Percentiles rank a stretch among this genome's conserved stretches.
phyloP scores from a whole-genome alignment of 148 eudicot species.

The Chenopodium quinoa region DNA sequence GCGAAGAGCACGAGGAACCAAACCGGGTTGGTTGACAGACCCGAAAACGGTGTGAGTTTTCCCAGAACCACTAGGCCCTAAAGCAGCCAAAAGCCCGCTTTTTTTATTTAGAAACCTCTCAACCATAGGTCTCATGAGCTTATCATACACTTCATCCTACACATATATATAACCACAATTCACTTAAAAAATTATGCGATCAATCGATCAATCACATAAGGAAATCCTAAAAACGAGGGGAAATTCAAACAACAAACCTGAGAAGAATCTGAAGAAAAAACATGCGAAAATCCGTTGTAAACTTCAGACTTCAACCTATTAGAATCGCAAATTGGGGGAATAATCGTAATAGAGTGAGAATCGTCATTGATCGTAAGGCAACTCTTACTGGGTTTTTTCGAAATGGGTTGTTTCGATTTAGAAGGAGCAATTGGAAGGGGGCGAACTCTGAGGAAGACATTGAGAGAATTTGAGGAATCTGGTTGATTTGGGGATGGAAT shows the following conservation, averaged over 20 bases:
- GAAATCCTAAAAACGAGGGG: neutral
- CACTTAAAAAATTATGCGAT: neutral
- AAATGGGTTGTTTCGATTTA: conserved; percentile 15
- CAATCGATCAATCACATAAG: neutral
- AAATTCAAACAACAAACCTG: conserved; percentile 47
- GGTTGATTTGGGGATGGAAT: conserved; percentile 18
- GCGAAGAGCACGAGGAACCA: conserved; percentile 75
- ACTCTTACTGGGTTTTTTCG: conserved; percentile 25
- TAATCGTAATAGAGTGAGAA: conserved; percentile 50
- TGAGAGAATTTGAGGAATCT: conserved; percentile 34
- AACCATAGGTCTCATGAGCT: conserved; percentile 64
- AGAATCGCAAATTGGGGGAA: conserved; percentile 33
- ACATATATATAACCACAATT: neutral
- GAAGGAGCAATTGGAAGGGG: conserved; percentile 28
- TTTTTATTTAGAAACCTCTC: conserved; percentile 67
- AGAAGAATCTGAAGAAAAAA: conserved; percentile 51
- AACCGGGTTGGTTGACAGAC: conserved; percentile 70
- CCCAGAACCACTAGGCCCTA: conserved; percentile 97
- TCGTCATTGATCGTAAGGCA: conserved; percentile 57
- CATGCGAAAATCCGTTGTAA: conserved; percentile 65
- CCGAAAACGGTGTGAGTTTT: conserved; percentile 92
- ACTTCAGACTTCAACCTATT: conserved; percentile 56
- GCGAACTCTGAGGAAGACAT: conserved; percentile 63
- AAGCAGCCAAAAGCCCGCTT: conserved; percentile 78
- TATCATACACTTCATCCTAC: conserved; percentile 70